Percentiles rank a stretch among this genome's conserved stretches.
These are phyloP conservation scores for Trichoderma semiorbis DNA, from an alignment of 2,329 filamentous ascomycete species.

Conservation along the genomic window DNA sequence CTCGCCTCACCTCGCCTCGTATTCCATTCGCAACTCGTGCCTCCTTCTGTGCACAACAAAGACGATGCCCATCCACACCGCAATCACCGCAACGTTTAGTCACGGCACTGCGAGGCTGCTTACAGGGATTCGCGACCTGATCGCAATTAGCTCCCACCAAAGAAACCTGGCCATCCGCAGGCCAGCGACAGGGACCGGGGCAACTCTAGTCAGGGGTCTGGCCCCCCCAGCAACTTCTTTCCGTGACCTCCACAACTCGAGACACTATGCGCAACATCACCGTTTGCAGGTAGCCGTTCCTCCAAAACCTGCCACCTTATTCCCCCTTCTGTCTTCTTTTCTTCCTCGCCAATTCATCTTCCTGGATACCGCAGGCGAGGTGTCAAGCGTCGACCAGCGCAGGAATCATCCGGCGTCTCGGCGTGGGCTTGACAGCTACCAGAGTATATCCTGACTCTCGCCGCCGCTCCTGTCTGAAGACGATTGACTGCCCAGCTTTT, in stretches of 20 bases:
- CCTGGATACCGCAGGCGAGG: conserved; percentile 10
- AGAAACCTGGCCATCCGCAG: conserved; percentile 13
- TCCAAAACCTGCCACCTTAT: conserved; percentile 14
- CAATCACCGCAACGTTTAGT: conserved; percentile 17
- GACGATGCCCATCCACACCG: conserved; percentile 12
- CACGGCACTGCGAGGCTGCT: conserved; percentile 13
- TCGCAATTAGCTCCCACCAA: conserved; percentile 17
- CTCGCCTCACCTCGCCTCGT: background rate
- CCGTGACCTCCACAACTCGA: conserved; percentile 19
- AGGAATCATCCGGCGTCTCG: conserved; percentile 4
- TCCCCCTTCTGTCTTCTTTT: conserved; percentile 4
- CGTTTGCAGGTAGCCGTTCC: conserved; percentile 18
- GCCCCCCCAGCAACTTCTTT: conserved; percentile 7
- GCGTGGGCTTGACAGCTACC: conserved; percentile 7
- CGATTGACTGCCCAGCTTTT: background rate
- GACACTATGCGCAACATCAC: conserved; percentile 21
- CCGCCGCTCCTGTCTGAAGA: background rate
- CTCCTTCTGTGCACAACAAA: background rate
- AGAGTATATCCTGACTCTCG: background rate
- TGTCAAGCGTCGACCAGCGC: conserved; percentile 12
- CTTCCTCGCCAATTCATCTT: conserved; percentile 7
- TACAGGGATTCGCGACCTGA: conserved; percentile 17
- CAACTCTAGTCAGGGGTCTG: conserved; percentile 16
- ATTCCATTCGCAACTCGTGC: conserved; percentile 10
- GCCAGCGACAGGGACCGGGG: conserved; percentile 10